Percentiles rank a stretch among this genome's conserved stretches.
phyloP scores from a whole-genome alignment of 768 basidiomycete species.

The Tephrocybe sp. region DNA sequence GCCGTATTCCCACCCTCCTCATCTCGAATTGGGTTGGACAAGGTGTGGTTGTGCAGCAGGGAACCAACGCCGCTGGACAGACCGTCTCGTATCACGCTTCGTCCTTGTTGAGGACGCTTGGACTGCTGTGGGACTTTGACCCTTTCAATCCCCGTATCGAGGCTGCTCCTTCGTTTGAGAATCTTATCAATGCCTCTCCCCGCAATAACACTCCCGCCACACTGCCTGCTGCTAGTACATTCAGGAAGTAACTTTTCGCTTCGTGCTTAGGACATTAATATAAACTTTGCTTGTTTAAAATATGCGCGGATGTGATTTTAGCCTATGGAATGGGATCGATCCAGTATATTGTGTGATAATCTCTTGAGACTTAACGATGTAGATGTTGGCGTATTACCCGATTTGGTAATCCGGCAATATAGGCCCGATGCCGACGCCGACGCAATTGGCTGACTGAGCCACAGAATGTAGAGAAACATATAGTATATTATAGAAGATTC shows the following conservation, averaged over 20 bases:
- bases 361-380: too few relatives aligned
- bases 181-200: background rate
- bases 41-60: background rate
- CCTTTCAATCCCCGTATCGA: background rate
- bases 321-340: too few relatives aligned
- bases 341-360: too few relatives aligned
- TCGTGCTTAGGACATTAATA: too few relatives aligned
- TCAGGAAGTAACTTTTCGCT: background rate
- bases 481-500: too few relatives aligned
- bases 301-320: too few relatives aligned
- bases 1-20: conserved; percentile 27
- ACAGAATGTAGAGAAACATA: too few relatives aligned
- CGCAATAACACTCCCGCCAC: background rate
- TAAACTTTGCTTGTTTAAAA: too few relatives aligned
- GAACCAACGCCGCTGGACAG: background rate
- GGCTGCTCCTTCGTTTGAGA: background rate
- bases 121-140: background rate
- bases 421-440: too few relatives aligned
- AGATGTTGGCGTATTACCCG: too few relatives aligned
- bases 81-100: background rate
- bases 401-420: too few relatives aligned
- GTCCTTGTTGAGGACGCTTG: conserved; percentile 14
- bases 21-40: conserved; percentile 16
- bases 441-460: too few relatives aligned
- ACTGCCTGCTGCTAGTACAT: background rate